A percentile compares a stretch with the other conserved stretches of the same genome.
phyloP scores from a whole-genome alignment of 257 asterid genomes.

The Henckelia pumila region DNA sequence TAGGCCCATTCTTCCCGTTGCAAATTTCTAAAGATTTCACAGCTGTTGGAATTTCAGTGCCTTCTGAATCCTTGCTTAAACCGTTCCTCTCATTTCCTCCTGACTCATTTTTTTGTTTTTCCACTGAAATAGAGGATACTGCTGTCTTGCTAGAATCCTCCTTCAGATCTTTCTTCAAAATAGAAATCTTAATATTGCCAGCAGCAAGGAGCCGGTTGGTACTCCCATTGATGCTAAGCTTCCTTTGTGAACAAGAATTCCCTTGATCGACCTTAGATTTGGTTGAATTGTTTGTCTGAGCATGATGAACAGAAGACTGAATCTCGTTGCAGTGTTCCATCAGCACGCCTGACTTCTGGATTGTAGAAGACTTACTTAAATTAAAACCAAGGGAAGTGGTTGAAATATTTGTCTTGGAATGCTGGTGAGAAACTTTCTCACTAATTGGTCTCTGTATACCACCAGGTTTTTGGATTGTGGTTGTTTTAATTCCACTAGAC shows the following conservation, averaged over 20 bases:
- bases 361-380: constrained; percentile 31
- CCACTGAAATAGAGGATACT: constrained; percentile 34
- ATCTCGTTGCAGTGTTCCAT: constrained; percentile 32
- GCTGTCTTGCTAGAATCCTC: constrained; percentile 38
- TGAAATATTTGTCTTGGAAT: constrained; percentile 23
- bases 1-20: constrained; percentile 34
- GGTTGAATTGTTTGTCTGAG: constrained; percentile 31
- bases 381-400: constrained; percentile 30
- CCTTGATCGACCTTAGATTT: constrained; percentile 37
- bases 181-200: constrained; percentile 43
- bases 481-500: constrained; percentile 33
- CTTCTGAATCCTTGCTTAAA: constrained; percentile 32
- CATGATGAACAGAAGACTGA: constrained; percentile 34
- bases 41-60: constrained; percentile 26
- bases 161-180: constrained; percentile 38
- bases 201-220: constrained; percentile 38
- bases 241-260: constrained; percentile 37
- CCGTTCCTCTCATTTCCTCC: constrained; percentile 36
- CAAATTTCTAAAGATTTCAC: constrained; percentile 31
- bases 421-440: constrained; percentile 22
- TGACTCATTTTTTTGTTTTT: constrained; percentile 32
- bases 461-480: constrained; percentile 25
- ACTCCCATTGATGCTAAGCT: constrained; percentile 31
- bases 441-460: constrained; percentile 24
- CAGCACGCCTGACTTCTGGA: constrained; percentile 26